These are phyloP conservation scores for Clonostachys byssicola DNA, from an alignment of 2,329 filamentous ascomycete genomes.

Conservation along the genomic window DNA sequence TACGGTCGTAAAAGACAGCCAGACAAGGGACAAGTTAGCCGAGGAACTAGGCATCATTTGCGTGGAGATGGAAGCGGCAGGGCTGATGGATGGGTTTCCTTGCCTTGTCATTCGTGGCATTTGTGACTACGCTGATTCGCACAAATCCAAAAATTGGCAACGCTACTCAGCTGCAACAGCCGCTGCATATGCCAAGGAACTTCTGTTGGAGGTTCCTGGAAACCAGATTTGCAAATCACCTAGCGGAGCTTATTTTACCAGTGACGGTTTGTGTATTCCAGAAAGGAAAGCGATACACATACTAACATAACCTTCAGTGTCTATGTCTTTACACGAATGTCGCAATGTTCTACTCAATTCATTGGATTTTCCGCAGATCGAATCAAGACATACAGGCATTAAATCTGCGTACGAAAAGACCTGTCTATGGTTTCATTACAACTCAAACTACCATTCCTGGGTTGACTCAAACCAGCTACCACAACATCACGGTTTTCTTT, in stretches of 20 bases:
- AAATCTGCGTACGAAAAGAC: too few species aligned
- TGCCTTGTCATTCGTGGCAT: slow-evolving; percentile 32
- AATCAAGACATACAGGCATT: slow-evolving; percentile 6
- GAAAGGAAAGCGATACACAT: too few species aligned
- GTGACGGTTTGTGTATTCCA: too few species aligned
- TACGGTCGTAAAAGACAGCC: slow-evolving; percentile 26
- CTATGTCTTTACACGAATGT: too few species aligned
- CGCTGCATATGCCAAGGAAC: slow-evolving; percentile 16
- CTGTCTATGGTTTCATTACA: too few species aligned
- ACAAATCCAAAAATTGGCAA: slow-evolving; percentile 24
- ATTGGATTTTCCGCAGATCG: slow-evolving; percentile 6
- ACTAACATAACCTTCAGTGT: too few species aligned
- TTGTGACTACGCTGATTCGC: slow-evolving; percentile 20
- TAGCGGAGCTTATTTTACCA: too few species aligned
- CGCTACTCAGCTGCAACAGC: slow-evolving; percentile 29
- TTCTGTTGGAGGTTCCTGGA: background rate
- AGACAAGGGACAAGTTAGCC: slow-evolving; percentile 24
- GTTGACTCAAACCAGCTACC: background rate
- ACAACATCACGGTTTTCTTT: background rate
- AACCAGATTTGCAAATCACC: too few species aligned
- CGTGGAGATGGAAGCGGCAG: slow-evolving; percentile 28
- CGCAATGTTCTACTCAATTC: too few species aligned
- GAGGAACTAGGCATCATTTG: slow-evolving; percentile 10
- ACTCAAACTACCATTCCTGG: too few species aligned
- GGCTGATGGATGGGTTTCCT: slow-evolving; percentile 20